phyloP scores from a whole-genome alignment of 805 yeast species.

The Lachancea lanzarotensis region DNA sequence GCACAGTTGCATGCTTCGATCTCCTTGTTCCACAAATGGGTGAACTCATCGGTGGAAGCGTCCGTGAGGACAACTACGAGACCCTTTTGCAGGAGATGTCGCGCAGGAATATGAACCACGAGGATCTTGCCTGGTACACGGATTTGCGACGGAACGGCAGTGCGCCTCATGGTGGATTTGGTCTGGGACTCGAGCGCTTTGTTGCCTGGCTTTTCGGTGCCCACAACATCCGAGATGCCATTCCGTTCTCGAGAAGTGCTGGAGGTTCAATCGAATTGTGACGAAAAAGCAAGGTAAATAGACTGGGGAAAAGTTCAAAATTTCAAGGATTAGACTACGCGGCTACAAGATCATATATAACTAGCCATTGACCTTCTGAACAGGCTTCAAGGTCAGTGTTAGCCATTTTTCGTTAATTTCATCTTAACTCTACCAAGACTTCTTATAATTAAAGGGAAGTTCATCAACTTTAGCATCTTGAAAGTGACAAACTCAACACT shows the following conservation, averaged over 20 bases:
- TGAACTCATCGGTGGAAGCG: slow-evolving; percentile 89
- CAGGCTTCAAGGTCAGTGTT: no score
- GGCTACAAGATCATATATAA: background rate
- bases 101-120: slow-evolving; percentile 47
- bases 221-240: slow-evolving; percentile 78
- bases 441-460: no score
- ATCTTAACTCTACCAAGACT: no score
- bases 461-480: no score
- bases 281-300: background rate
- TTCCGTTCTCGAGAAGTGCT: slow-evolving; percentile 57
- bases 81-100: slow-evolving; percentile 45
- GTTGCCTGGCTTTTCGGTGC: slow-evolving; percentile 64
- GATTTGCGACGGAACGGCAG: slow-evolving; percentile 69
- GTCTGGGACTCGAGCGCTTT: slow-evolving; percentile 87
- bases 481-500: background rate
- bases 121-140: slow-evolving; percentile 71
- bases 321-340: background rate
- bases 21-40: slow-evolving; percentile 86
- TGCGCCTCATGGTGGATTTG: slow-evolving; percentile 95
- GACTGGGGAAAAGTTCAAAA: background rate
- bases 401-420: no score
- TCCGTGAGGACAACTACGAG: slow-evolving; percentile 68
- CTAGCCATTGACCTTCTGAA: no score
- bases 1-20: slow-evolving; percentile 86
- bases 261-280: background rate